Percentiles rank a stretch among this genome's conserved stretches.
phyloP scores from a whole-genome alignment of 192 early-diverging fungal genomes.

The Linnemannia schmuckeri region DNA sequence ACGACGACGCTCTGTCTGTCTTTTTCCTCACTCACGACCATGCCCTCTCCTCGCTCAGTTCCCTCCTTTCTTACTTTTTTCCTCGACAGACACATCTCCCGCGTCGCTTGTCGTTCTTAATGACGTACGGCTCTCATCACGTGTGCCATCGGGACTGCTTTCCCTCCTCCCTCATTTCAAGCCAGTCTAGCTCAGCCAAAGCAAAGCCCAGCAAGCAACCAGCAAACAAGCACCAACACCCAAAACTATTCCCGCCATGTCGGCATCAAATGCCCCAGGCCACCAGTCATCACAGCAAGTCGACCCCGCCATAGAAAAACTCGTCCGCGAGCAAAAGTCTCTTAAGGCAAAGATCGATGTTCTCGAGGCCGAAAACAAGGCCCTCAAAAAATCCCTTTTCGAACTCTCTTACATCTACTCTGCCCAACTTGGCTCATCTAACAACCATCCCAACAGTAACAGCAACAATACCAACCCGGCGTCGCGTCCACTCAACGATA shows the following conservation, averaged over 20 bases:
- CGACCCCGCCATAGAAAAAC: conserved; percentile 65
- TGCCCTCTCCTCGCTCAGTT: background rate
- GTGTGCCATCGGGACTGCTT: background rate
- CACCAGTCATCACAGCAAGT: conserved; percentile 53
- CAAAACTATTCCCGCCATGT: conserved; percentile 21
- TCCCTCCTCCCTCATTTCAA: background rate
- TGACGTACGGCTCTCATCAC: conserved; percentile 8
- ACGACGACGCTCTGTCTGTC: background rate
- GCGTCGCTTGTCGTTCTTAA: background rate
- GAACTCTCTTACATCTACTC: conserved; percentile 83
- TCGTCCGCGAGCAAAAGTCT: conserved; percentile 73
- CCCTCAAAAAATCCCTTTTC: conserved; percentile 86
- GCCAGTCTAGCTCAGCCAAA: background rate
- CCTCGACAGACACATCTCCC: background rate
- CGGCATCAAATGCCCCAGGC: conserved; percentile 32
- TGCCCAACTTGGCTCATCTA: conserved; percentile 41
- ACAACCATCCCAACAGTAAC: conserved; percentile 34
- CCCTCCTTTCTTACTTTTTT: background rate
- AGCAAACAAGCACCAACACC: background rate
- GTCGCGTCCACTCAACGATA: conserved; percentile 18
- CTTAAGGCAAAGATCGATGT: conserved; percentile 82
- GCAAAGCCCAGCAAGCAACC: background rate
- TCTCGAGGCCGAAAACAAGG: conserved; percentile 81
- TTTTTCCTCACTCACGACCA: background rate
- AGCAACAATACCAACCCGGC: conserved; percentile 62